Conservation (phyloP, 345 rosid genomes). For the Erysimum cheiranthoides region DNA sequence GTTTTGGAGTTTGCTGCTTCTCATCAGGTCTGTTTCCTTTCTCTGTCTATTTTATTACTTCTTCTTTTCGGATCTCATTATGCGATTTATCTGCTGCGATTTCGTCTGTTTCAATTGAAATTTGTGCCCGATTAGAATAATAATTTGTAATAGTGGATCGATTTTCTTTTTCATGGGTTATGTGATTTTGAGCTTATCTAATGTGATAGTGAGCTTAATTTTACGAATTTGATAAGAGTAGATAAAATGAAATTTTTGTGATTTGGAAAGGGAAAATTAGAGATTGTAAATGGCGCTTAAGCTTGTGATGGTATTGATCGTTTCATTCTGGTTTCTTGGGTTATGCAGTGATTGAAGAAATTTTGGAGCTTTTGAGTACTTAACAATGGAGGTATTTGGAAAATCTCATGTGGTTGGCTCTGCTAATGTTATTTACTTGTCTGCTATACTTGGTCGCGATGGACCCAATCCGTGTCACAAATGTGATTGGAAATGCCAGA, state of each 20-base stretch:
- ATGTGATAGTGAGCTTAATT: background rate
- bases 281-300: too few relatives aligned
- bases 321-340: background rate
- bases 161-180: background rate
- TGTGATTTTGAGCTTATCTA: slow-evolving; percentile 6
- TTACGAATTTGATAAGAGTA: background rate
- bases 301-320: slow-evolving; percentile 14
- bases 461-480: slow-evolving; percentile 71
- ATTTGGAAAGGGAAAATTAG: slow-evolving; percentile 1
- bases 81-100: slow-evolving; percentile 8
- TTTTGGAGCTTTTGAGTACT: slow-evolving; percentile 7
- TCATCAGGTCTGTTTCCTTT: slow-evolving; percentile 5
- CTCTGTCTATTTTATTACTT: background rate
- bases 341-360: slow-evolving; percentile 27
- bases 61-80: background rate
- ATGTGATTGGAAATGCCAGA: slow-evolving; percentile 90
- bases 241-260: slow-evolving; percentile 3
- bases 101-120: background rate
- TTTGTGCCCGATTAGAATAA: background rate
- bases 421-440: slow-evolving; percentile 81
- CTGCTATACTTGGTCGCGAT: slow-evolving; percentile 68
- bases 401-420: slow-evolving; percentile 59
- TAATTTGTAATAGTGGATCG: background rate
- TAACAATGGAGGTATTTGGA: slow-evolving; percentile 81
- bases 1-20: background rate